Conservation (phyloP, 805 yeast genomes). For the Hagleromyces aurorensis region DNA sequence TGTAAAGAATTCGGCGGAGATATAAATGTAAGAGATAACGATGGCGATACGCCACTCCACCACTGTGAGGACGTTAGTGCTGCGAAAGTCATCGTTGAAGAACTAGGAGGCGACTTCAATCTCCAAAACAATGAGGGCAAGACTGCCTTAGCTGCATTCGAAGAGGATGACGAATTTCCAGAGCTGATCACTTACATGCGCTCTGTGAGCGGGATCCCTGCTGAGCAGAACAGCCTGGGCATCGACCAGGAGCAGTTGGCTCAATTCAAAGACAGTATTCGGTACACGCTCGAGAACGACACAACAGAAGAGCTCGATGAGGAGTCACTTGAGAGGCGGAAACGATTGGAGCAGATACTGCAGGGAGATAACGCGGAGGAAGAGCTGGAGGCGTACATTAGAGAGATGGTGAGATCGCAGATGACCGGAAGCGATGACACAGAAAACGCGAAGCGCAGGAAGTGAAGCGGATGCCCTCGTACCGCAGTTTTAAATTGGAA, state of each 20-base stretch:
- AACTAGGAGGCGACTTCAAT: constrained; percentile 57
- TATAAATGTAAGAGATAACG: constrained; percentile 71
- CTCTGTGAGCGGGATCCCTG: constrained; percentile 30
- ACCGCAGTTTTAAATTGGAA: too few relatives aligned
- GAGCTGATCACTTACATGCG: constrained; percentile 62
- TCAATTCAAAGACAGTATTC: constrained; percentile 38
- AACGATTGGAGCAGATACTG: constrained; percentile 59
- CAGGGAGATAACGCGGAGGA: constrained; percentile 78
- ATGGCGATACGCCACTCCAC: constrained; percentile 94
- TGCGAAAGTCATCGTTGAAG: constrained; percentile 61
- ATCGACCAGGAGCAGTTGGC: constrained; percentile 26
- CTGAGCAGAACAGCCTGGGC: constrained; percentile 18
- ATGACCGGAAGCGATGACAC: constrained; percentile 10
- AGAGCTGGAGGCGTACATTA: constrained; percentile 58
- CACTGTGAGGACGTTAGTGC: constrained; percentile 66
- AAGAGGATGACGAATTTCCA: constrained; percentile 80
- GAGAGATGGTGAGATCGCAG: constrained; percentile 57
- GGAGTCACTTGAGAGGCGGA: constrained; percentile 49
- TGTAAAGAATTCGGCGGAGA: constrained; percentile 55
- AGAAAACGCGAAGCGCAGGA: constrained; percentile 32
- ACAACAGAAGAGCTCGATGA: constrained; percentile 34
- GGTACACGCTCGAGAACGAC: constrained; percentile 48
- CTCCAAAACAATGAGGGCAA: constrained; percentile 64
- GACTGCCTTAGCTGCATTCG: constrained; percentile 65
- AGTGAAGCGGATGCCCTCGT: too few relatives aligned